These are phyloP conservation scores for Penicillium roqueforti DNA, from an alignment of 495 filamentous ascomycete species.

Conservation along the genomic window DNA sequence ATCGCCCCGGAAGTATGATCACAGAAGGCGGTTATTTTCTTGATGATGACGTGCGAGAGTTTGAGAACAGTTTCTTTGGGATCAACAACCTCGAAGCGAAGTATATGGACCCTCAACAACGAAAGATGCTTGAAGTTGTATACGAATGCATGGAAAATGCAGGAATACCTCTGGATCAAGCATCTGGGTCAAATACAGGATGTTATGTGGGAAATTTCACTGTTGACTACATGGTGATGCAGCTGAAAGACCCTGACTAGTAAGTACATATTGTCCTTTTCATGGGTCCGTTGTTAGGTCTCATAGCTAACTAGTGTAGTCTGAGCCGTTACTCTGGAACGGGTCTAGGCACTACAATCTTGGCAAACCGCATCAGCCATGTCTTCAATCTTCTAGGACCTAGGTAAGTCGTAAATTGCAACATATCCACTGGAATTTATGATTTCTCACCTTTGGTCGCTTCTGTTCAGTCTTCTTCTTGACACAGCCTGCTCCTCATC, in stretches of 20 bases:
- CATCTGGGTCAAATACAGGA: conserved; percentile 15
- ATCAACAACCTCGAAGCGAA: conserved; percentile 44
- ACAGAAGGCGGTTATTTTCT: conserved; percentile 27
- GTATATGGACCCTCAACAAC: conserved; percentile 29
- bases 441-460: too few species aligned
- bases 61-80: conserved; percentile 49
- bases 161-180: conserved; percentile 4
- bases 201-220: conserved; percentile 31
- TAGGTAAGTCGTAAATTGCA: too few species aligned
- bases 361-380: conserved; percentile 6
- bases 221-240: conserved; percentile 36
- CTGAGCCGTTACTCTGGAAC: neutral
- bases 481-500: conserved; percentile 5
- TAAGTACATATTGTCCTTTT: too few species aligned
- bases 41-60: conserved; percentile 28
- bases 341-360: neutral
- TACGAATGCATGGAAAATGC: conserved; percentile 16
- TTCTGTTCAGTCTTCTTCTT: neutral
- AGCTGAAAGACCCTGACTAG: conserved; percentile 32
- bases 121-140: conserved; percentile 34
- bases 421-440: too few species aligned
- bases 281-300: too few species aligned
- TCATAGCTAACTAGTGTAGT: neutral
- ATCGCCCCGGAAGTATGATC: conserved; percentile 9
- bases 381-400: conserved; percentile 4